phyloP scores from a whole-genome alignment of 164 flowering plant genomes.

The Litsea cubeba region DNA sequence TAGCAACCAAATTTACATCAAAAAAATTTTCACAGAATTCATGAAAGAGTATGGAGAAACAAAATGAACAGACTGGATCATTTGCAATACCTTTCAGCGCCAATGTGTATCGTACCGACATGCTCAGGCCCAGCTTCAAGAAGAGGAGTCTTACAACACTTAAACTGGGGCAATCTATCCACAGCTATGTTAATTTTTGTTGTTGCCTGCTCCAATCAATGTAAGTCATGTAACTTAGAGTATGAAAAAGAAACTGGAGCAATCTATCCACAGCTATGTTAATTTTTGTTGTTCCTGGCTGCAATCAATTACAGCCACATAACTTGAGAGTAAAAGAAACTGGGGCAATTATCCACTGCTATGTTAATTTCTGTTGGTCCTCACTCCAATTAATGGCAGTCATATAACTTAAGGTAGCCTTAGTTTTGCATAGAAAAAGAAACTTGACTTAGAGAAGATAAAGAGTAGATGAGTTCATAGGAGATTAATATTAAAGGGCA shows the following conservation, averaged over 20 bases:
- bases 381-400: conserved; percentile 32
- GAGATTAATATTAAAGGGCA: conserved; percentile 4
- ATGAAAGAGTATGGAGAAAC: not conserved
- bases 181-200: conserved; percentile 92
- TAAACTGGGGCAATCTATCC: conserved; percentile 69
- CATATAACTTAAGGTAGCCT: not conserved
- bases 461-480: not conserved
- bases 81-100: conserved; percentile 68
- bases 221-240: conserved; percentile 1
- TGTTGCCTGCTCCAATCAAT: conserved; percentile 55
- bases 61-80: not conserved
- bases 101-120: conserved; percentile 93
- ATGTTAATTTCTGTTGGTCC: conserved; percentile 87
- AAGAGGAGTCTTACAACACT: conserved; percentile 52
- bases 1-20: not conserved
- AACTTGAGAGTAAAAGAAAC: conserved; percentile 21
- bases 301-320: conserved; percentile 11
- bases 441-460: not conserved
- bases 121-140: conserved; percentile 79
- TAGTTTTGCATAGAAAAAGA: too few species aligned
- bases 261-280: conserved; percentile 76
- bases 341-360: conserved; percentile 81
- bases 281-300: conserved; percentile 87
- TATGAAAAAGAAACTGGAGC: conserved; percentile 46
- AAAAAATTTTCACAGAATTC: not conserved